A percentile compares a stretch with the other conserved stretches of the same genome.
These are phyloP conservation scores for Yamadazyma taylorii DNA, from an alignment of 1,139 yeast species.

Conservation along the genomic window DNA sequence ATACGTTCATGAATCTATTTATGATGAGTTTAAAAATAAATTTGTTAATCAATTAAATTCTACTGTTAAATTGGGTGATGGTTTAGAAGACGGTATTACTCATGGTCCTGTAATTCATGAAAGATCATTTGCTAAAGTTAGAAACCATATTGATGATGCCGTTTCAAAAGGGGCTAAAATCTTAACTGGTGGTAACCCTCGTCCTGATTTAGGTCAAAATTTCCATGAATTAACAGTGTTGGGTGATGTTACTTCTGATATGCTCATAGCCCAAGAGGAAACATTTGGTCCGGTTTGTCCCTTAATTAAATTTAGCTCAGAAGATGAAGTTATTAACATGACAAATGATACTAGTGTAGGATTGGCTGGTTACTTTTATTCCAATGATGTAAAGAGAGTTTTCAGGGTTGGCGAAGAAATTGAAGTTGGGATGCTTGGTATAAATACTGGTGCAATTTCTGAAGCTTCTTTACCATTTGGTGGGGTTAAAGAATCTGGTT, in stretches of 20 bases:
- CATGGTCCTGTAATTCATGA: slow-evolving; percentile 84
- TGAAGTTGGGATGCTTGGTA: slow-evolving; percentile 50
- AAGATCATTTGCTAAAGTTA: slow-evolving; percentile 67
- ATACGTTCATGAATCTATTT: slow-evolving; percentile 68
- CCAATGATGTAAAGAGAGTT: slow-evolving; percentile 50
- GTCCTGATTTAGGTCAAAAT: slow-evolving; percentile 66
- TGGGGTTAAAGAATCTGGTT: slow-evolving; percentile 46
- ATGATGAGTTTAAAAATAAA: slow-evolving; percentile 52
- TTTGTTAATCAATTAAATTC: slow-evolving; percentile 51
- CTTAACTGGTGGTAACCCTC: slow-evolving; percentile 62
- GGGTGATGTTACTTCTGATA: slow-evolving; percentile 60
- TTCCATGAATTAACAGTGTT: slow-evolving; percentile 80
- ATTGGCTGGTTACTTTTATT: slow-evolving; percentile 46
- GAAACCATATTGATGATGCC: slow-evolving; percentile 74
- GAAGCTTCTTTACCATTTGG: slow-evolving; percentile 51
- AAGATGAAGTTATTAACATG: slow-evolving; percentile 64
- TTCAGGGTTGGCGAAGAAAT: slow-evolving; percentile 49
- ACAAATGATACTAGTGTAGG: slow-evolving; percentile 66
- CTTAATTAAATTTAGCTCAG: slow-evolving; percentile 59
- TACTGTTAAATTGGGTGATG: slow-evolving; percentile 66
- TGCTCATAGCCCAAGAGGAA: slow-evolving; percentile 69
- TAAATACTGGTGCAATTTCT: slow-evolving; percentile 44
- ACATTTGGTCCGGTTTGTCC: slow-evolving; percentile 93
- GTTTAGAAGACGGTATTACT: slow-evolving; percentile 62
- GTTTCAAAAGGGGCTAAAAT: slow-evolving; percentile 67